phyloP scores from a whole-genome alignment of 371 early-diverging fungal species.

The Mucor ambiguus region DNA sequence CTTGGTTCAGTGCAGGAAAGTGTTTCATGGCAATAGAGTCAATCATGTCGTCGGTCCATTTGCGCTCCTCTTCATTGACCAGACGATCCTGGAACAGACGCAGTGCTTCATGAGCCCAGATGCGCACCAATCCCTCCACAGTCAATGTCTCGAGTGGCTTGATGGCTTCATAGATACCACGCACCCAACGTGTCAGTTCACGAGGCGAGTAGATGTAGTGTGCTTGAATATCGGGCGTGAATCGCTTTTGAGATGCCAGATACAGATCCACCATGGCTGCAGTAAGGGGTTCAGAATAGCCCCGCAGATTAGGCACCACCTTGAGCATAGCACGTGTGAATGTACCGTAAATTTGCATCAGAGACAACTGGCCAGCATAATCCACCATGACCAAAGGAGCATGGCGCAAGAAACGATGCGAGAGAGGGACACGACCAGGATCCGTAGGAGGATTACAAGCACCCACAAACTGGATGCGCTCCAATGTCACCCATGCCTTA shows the following conservation, averaged over 20 bases:
- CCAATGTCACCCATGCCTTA: constrained; percentile 91
- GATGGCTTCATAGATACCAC: constrained; percentile 96
- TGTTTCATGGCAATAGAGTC: constrained; percentile 84
- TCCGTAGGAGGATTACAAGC: constrained; percentile 99
- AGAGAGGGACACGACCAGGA: constrained; percentile 96
- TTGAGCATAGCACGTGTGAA: constrained; percentile 94
- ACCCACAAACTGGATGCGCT: constrained; percentile 98
- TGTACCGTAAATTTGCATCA: constrained; percentile 95
- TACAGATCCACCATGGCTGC: constrained; percentile 98
- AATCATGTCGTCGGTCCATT: constrained; percentile 92
- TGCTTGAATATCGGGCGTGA: constrained; percentile 96
- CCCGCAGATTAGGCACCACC: constrained; percentile 89
- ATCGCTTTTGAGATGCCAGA: constrained; percentile 83
- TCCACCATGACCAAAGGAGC: constrained; percentile 98
- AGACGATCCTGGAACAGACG: constrained; percentile 98
- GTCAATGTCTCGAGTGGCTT: constrained; percentile 80
- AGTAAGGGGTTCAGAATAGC: constrained; percentile 92
- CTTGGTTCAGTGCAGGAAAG: constrained; percentile 83
- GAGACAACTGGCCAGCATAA: constrained; percentile 93
- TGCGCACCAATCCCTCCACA: constrained; percentile 89
- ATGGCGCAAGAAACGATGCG: constrained; percentile 95
- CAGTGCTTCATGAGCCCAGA: constrained; percentile 98
- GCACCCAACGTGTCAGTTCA: constrained; percentile 98
- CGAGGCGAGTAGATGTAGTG: constrained; percentile 99
- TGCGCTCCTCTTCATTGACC: constrained; percentile 87